Evolutionary conservation across 768 basidiomycete genomes (phyloP).

Genomic region (Filobasidium wieringae): DNA sequence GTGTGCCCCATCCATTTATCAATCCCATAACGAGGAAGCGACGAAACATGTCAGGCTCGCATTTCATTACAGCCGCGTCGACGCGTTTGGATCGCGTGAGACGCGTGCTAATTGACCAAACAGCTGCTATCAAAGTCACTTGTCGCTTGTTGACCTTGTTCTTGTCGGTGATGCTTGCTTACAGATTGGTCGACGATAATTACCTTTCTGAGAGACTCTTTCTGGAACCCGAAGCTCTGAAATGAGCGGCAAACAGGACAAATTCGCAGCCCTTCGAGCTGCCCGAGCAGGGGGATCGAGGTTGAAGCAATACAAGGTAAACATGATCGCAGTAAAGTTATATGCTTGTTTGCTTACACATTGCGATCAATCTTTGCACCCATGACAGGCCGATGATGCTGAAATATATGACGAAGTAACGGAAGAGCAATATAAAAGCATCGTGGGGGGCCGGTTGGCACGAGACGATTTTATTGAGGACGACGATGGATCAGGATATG

Average conservation of each 20-base stretch:
- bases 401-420: slow-evolving; percentile 78
- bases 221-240: background rate
- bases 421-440: slow-evolving; percentile 73
- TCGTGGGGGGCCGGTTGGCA: slow-evolving; percentile 71
- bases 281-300: slow-evolving; percentile 37
- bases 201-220: too few relatives aligned
- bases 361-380: background rate
- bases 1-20: too few relatives aligned
- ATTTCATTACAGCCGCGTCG: too few relatives aligned
- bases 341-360: background rate
- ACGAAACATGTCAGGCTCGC: too few relatives aligned
- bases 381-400: slow-evolving; percentile 46
- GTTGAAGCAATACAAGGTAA: slow-evolving; percentile 38
- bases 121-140: too few relatives aligned
- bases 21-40: too few relatives aligned
- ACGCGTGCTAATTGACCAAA: too few relatives aligned
- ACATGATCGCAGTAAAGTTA: background rate
- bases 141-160: too few relatives aligned
- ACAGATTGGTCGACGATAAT: too few relatives aligned
- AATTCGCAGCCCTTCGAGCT: slow-evolving; percentile 38
- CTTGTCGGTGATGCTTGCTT: too few relatives aligned
- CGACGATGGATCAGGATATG: slow-evolving; percentile 80
- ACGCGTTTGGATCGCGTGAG: too few relatives aligned
- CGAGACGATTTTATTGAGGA: slow-evolving; percentile 91
- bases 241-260: slow-evolving; percentile 17